phyloP scores from a whole-genome alignment of 2,329 filamentous ascomycete genomes.

The Neopestalotiopsis clavispora region DNA sequence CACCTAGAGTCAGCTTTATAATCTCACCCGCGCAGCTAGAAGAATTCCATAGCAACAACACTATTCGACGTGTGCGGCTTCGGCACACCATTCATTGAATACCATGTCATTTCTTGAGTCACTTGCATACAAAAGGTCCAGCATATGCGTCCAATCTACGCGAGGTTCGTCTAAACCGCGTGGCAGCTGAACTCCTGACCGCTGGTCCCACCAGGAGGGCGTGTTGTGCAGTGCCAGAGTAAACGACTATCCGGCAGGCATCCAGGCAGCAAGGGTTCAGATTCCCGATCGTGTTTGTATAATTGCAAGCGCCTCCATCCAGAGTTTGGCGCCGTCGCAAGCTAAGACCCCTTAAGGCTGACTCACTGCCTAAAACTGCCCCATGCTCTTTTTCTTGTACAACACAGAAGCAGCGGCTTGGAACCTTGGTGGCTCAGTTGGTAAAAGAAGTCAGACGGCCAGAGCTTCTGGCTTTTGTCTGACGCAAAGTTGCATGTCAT shows the following conservation, averaged over 20 bases:
- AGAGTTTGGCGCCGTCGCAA: neutral
- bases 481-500: no score
- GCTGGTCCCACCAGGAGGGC: slow-evolving; percentile 13
- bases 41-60: neutral
- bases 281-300: neutral
- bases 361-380: neutral
- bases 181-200: neutral
- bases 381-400: no score
- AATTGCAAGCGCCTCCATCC: neutral
- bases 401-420: no score
- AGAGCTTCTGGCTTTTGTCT: no score
- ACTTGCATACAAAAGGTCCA: neutral
- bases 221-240: neutral
- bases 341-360: slow-evolving; percentile 4
- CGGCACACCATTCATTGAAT: neutral
- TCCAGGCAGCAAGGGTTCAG: neutral
- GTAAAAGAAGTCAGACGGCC: no score
- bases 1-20: neutral
- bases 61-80: neutral
- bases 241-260: neutral
- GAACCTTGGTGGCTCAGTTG: no score
- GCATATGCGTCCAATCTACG: neutral
- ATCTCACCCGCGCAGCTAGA: neutral
- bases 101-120: slow-evolving; percentile 2
- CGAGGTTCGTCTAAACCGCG: neutral